Evolutionary conservation across 2,329 filamentous ascomycete species (phyloP).

Genomic region (Furcasterigmium sp.): DNA sequence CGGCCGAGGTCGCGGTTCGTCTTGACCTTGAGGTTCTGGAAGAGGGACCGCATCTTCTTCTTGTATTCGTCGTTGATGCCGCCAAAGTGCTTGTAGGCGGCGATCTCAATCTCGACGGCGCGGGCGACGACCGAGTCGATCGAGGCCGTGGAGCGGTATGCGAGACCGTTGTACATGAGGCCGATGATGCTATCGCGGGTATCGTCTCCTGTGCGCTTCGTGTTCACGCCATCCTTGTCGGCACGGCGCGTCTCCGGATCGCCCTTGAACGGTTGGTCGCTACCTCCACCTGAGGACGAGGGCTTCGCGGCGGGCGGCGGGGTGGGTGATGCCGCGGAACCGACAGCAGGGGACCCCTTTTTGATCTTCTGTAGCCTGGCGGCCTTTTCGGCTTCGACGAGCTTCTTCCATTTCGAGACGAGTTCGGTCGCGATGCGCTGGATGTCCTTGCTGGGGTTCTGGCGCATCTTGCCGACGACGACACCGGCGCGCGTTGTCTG

Average conservation of each 20-base stretch:
- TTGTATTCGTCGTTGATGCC: conserved; percentile 74
- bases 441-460: conserved; percentile 78
- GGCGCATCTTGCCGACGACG: conserved; percentile 73
- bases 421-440: conserved; percentile 73
- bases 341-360: conserved; percentile 32
- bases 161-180: conserved; percentile 87
- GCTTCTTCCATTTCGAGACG: conserved; percentile 81
- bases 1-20: conserved; percentile 73
- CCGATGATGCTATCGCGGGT: conserved; percentile 82
- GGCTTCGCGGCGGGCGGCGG: conserved; percentile 38
- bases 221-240: conserved; percentile 75
- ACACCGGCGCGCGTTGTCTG: conserved; percentile 86
- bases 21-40: conserved; percentile 91
- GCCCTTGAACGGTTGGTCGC: conserved; percentile 46
- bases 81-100: conserved; percentile 65
- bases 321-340: conserved; percentile 51
- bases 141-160: conserved; percentile 64
- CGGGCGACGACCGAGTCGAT: conserved; percentile 66
- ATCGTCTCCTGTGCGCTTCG: conserved; percentile 66
- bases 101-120: conserved; percentile 77
- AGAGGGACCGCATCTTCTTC: conserved; percentile 85
- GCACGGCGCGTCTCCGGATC: conserved; percentile 73
- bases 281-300: conserved; percentile 18
- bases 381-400: conserved; percentile 62
- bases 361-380: conserved; percentile 31